These are phyloP conservation scores for Mortierella sp. DNA, from an alignment of 371 early-diverging fungal genomes.

Conservation along the genomic window DNA sequence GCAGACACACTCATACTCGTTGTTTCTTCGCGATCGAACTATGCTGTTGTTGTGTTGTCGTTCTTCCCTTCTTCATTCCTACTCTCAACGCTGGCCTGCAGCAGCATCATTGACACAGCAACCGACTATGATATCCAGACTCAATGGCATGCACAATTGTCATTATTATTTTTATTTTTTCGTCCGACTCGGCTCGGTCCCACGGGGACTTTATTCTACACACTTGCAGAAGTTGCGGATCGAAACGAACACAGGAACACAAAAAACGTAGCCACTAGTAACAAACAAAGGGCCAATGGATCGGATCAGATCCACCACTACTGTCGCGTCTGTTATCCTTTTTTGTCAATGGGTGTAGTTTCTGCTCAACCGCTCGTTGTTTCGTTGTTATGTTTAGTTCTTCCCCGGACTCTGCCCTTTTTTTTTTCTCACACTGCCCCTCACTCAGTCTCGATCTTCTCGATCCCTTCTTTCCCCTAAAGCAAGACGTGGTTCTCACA, in stretches of 20 bases:
- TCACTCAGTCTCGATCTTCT: background rate
- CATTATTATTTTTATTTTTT: background rate
- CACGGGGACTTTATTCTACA: background rate
- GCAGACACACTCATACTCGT: too few relatives aligned
- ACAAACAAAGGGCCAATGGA: background rate
- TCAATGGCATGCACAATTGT: background rate
- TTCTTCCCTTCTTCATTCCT: background rate
- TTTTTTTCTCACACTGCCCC: background rate
- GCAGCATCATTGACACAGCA: background rate
- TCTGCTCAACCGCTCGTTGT: background rate
- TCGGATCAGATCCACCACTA: too few relatives aligned
- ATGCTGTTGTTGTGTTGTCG: background rate
- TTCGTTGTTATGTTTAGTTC: background rate
- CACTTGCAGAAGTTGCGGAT: background rate
- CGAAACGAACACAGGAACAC: background rate
- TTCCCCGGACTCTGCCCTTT: background rate
- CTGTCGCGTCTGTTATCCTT: background rate
- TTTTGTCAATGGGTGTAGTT: background rate
- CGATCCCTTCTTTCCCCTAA: background rate
- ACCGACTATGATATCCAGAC: background rate
- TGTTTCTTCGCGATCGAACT: too few relatives aligned
- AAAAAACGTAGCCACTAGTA: too few relatives aligned
- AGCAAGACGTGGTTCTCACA: background rate
- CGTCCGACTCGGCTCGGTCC: constrained; percentile 13
- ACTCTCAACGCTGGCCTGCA: background rate